Conservation (phyloP, 2,329 filamentous ascomycete genomes). For the Leptodontidium sp. region DNA sequence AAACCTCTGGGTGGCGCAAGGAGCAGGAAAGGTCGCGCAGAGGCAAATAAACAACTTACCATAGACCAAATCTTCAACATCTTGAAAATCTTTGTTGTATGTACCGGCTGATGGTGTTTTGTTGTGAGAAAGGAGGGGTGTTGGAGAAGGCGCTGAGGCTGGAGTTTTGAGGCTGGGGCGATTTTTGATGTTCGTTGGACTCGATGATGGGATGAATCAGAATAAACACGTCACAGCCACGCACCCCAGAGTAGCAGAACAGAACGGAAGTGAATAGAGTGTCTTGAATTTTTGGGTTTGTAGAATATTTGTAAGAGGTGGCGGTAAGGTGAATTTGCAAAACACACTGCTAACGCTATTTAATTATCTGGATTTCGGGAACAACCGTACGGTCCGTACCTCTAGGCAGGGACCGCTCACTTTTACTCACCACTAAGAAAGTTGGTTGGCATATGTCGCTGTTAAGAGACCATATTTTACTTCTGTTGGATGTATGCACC, state of each 20-base stretch:
- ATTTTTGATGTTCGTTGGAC: constrained; percentile 10
- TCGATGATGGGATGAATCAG: no score
- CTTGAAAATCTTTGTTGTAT: constrained; percentile 51
- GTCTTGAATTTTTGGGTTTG: neutral
- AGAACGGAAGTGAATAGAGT: neutral
- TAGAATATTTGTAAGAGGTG: constrained; percentile 9
- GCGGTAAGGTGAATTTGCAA: constrained; percentile 3
- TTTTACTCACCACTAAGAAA: neutral
- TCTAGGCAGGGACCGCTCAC: neutral
- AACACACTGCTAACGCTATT: neutral
- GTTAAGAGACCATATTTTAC: no score
- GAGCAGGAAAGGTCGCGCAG: neutral
- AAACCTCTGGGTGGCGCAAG: neutral
- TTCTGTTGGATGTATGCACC: no score
- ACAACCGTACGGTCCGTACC: neutral
- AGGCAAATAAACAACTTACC: constrained; percentile 61
- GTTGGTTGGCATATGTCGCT: neutral
- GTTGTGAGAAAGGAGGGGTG: constrained; percentile 4
- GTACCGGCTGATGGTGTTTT: neutral
- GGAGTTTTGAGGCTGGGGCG: neutral
- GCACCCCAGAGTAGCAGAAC: constrained; percentile 1
- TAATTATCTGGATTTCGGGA: neutral
- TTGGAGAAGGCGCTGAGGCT: constrained; percentile 3
- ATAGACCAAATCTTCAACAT: constrained; percentile 99
- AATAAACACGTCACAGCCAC: no score